A percentile compares a stretch with the other conserved stretches of the same genome.
Evolutionary conservation across 164 flowering plant species (phyloP).

Genomic region (Santalum album): DNA sequence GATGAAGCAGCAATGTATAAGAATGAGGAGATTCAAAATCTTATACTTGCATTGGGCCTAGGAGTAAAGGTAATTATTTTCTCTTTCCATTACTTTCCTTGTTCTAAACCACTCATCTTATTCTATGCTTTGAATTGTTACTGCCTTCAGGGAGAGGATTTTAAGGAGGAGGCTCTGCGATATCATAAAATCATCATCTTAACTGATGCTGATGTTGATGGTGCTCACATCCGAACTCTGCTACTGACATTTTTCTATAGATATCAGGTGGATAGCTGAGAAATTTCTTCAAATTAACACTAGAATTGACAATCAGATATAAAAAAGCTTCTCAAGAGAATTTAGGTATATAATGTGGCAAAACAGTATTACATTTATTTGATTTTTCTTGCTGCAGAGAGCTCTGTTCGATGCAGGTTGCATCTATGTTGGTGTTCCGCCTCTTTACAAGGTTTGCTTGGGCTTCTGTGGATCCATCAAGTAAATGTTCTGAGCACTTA

Average conservation of each 20-base stretch:
- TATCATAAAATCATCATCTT: slow-evolving; percentile 92
- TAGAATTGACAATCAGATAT: too few species aligned
- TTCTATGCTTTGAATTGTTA: background rate
- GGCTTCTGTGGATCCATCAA: background rate
- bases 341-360: background rate
- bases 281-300: background rate
- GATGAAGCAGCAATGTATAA: slow-evolving; percentile 98
- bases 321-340: background rate
- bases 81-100: background rate
- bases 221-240: slow-evolving; percentile 94
- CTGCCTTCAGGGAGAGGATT: slow-evolving; percentile 79
- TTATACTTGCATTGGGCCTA: slow-evolving; percentile 84
- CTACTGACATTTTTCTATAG: slow-evolving; percentile 91
- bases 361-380: too few species aligned
- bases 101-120: background rate
- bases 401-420: slow-evolving; percentile 90
- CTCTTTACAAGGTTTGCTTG: slow-evolving; percentile 70
- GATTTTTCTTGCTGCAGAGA: slow-evolving; percentile 42
- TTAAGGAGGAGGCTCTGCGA: slow-evolving; percentile 78
- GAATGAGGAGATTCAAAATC: slow-evolving; percentile 89
- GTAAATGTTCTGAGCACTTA: background rate
- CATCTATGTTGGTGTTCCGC: slow-evolving; percentile 97
- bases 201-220: slow-evolving; percentile 99
- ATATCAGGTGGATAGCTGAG: slow-evolving; percentile 64
- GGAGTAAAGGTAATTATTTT: slow-evolving; percentile 85